These are phyloP conservation scores for Hippophae rhamnoides DNA, from an alignment of 306 rosid genomes.

Conservation along the genomic window DNA sequence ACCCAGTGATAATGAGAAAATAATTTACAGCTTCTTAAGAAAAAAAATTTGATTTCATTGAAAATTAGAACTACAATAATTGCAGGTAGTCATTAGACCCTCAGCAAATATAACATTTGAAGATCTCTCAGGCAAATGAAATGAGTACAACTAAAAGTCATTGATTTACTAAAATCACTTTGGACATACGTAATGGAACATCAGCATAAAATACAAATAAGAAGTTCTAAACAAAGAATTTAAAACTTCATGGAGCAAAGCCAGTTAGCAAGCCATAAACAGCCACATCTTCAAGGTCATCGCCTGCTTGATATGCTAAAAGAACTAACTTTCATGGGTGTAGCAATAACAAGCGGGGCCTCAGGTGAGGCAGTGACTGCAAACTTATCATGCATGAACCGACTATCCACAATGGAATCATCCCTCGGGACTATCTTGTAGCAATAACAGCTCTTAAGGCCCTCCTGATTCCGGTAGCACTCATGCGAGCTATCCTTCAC, in stretches of 20 bases:
- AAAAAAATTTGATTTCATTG: neutral
- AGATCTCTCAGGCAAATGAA: slow-evolving; percentile 5
- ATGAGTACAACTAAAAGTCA: neutral
- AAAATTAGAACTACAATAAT: slow-evolving; percentile 3
- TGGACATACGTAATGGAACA: slow-evolving; percentile 13
- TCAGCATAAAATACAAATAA: slow-evolving; percentile 15
- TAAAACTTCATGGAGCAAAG: slow-evolving; percentile 29
- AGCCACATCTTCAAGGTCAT: slow-evolving; percentile 24
- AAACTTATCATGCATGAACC: slow-evolving; percentile 92
- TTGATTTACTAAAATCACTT: slow-evolving; percentile 9
- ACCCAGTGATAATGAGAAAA: neutral
- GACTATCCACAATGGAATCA: slow-evolving; percentile 91
- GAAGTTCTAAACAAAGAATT: slow-evolving; percentile 19
- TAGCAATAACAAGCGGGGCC: slow-evolving; percentile 94
- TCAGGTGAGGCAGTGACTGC: slow-evolving; percentile 88
- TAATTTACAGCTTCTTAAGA: neutral
- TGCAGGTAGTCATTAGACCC: slow-evolving; percentile 10
- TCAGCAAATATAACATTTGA: slow-evolving; percentile 15
- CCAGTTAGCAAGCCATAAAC: slow-evolving; percentile 17
- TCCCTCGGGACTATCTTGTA: slow-evolving; percentile 92
- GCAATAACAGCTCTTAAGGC: slow-evolving; percentile 95
- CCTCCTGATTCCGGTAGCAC: slow-evolving; percentile 81
- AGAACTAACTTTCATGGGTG: slow-evolving; percentile 96
- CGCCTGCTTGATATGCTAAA: slow-evolving; percentile 82
- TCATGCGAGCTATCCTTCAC: slow-evolving; percentile 85